Percentiles rank a stretch among this genome's conserved stretches.
These are phyloP conservation scores for Sisymbrium altissimum DNA, from an alignment of 345 rosid genomes.

Conservation along the genomic window DNA sequence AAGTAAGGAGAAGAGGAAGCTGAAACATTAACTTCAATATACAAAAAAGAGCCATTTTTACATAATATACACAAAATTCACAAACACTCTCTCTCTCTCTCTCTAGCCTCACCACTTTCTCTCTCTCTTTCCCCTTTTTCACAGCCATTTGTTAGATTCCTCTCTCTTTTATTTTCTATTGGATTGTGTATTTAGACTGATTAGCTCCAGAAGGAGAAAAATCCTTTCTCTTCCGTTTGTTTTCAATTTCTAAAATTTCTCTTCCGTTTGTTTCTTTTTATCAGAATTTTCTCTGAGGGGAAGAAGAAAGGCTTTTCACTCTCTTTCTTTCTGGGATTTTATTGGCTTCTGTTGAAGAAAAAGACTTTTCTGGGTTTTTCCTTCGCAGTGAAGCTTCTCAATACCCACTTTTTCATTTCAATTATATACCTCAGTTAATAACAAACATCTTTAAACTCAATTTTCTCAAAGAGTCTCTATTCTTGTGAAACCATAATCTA, in stretches of 20 bases:
- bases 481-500: background rate
- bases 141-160: conserved; percentile 76
- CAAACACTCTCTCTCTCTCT: conserved; percentile 10
- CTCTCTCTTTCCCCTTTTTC: conserved; percentile 39
- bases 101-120: conserved; percentile 28
- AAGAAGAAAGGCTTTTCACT: no score
- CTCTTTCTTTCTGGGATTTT: conserved; percentile 24
- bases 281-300: background rate
- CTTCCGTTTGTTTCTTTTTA: background rate
- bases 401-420: conserved; percentile 2
- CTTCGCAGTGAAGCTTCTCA: conserved; percentile 36
- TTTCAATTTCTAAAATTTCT: conserved; percentile 19
- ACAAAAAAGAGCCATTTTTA: conserved; percentile 14
- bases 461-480: background rate
- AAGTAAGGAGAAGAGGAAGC: conserved; percentile 29
- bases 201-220: conserved; percentile 34
- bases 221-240: background rate
- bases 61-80: background rate
- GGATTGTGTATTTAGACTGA: conserved; percentile 40
- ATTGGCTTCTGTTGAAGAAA: background rate
- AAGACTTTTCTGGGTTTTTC: conserved; percentile 39
- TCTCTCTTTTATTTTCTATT: conserved; percentile 42
- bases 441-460: conserved; percentile 10
- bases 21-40: conserved; percentile 28
- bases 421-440: conserved; percentile 25